These are phyloP conservation scores for Lachancea waltii DNA, from an alignment of 805 yeast species.

Conservation along the genomic window DNA sequence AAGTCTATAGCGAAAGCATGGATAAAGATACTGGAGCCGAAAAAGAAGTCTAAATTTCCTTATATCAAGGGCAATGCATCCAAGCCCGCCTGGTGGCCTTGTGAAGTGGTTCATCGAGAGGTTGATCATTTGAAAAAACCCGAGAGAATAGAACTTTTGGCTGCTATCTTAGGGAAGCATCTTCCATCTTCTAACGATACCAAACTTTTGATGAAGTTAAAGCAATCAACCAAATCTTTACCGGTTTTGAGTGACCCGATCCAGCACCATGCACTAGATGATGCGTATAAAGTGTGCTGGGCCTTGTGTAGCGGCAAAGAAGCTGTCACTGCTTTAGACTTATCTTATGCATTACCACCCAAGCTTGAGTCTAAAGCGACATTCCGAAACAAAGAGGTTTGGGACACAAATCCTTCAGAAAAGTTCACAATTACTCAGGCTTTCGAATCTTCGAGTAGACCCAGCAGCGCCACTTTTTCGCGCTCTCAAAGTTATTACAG, in stretches of 20 bases:
- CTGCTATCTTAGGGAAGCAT: conserved; percentile 30
- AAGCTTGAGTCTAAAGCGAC: not conserved
- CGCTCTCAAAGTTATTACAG: not conserved
- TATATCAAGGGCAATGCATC: conserved; percentile 45
- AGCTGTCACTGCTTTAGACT: conserved; percentile 1
- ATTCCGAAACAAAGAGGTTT: not conserved
- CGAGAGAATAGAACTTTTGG: conserved; percentile 48
- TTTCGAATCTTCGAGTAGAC: not conserved
- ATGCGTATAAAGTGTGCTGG: conserved; percentile 16
- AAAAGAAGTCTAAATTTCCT: conserved; percentile 56
- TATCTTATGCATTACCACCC: not conserved
- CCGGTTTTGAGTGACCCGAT: conserved; percentile 13
- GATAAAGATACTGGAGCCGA: conserved; percentile 61
- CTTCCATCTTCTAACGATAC: conserved; percentile 14
- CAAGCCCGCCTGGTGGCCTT: conserved; percentile 73
- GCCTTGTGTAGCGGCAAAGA: conserved; percentile 9
- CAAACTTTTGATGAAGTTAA: conserved; percentile 14
- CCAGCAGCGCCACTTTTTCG: not conserved
- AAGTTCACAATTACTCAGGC: not conserved
- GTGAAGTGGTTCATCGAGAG: conserved; percentile 49
- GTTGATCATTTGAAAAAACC: conserved; percentile 65
- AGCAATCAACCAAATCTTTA: conserved; percentile 14
- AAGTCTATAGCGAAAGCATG: conserved; percentile 58
- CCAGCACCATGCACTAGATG: conserved; percentile 12
- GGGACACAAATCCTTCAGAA: not conserved